Conservation (phyloP, 1,139 yeast species). For the Taphrina populina region DNA sequence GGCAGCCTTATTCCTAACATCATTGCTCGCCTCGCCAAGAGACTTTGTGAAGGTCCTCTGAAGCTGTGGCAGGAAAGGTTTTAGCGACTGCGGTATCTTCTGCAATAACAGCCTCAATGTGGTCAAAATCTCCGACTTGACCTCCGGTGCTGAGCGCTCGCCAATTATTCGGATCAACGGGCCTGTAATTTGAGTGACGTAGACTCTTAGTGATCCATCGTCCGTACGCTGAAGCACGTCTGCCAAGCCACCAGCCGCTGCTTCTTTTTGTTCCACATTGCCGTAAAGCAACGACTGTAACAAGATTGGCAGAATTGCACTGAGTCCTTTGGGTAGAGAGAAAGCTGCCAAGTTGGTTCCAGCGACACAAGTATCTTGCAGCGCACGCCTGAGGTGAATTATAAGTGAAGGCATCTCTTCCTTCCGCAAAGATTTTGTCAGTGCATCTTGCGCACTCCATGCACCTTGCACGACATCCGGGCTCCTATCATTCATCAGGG, state of each 20-base stretch:
- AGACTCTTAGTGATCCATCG: slow-evolving; percentile 73
- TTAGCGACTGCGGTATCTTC: slow-evolving; percentile 84
- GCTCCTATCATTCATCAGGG: slow-evolving; percentile 71
- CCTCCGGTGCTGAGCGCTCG: slow-evolving; percentile 85
- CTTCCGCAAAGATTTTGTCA: slow-evolving; percentile 65
- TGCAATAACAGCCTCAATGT: slow-evolving; percentile 75
- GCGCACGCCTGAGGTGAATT: slow-evolving; percentile 71
- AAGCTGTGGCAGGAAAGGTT: slow-evolving; percentile 95
- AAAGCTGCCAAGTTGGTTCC: slow-evolving; percentile 75
- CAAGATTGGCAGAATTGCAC: slow-evolving; percentile 83
- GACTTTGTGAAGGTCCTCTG: slow-evolving; percentile 96
- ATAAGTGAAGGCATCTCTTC: slow-evolving; percentile 74
- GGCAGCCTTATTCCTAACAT: slow-evolving; percentile 79
- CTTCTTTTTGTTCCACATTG: slow-evolving; percentile 74
- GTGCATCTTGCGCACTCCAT: slow-evolving; percentile 63
- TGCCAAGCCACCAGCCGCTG: slow-evolving; percentile 84
- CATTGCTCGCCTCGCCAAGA: slow-evolving; percentile 71
- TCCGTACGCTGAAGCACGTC: slow-evolving; percentile 85
- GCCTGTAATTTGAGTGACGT: slow-evolving; percentile 92
- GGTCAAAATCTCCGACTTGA: slow-evolving; percentile 84
- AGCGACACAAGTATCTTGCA: slow-evolving; percentile 62
- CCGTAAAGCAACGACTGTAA: slow-evolving; percentile 97
- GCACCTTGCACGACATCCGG: slow-evolving; percentile 64
- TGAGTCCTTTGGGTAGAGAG: slow-evolving; percentile 79
- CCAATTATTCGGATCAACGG: slow-evolving; percentile 98